Percentiles rank a stretch among this genome's conserved stretches.
Evolutionary conservation across 306 rosid genomes (phyloP).

Genomic region (Pterocarpus santalinus): DNA sequence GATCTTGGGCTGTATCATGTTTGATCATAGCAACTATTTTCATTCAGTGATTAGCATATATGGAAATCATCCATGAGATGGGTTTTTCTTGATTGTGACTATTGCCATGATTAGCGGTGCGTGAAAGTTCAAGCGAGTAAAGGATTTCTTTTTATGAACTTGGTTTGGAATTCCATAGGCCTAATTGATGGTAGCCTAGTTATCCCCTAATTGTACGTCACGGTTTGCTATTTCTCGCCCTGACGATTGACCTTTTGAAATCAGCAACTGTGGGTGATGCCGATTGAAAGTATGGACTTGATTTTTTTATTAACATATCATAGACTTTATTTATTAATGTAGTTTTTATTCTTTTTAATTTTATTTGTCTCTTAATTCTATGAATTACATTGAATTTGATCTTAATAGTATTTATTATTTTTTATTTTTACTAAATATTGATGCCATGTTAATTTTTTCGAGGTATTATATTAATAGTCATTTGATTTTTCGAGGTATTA

Average conservation of each 20-base stretch:
- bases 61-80: slow-evolving; percentile 36
- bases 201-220: neutral
- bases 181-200: neutral
- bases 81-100: slow-evolving; percentile 24
- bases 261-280: neutral
- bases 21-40: slow-evolving; percentile 12
- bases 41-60: slow-evolving; percentile 6
- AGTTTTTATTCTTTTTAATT: neutral
- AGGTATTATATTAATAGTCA: neutral
- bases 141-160: neutral
- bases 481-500: too few relatives aligned
- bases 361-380: neutral
- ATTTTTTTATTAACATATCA: too few relatives aligned
- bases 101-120: neutral
- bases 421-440: neutral
- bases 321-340: too few relatives aligned
- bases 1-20: slow-evolving; percentile 39
- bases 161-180: slow-evolving; percentile 1
- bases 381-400: neutral
- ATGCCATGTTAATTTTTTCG: neutral
- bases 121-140: neutral
- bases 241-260: neutral
- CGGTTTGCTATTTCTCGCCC: slow-evolving; percentile 2
- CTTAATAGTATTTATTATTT: neutral
- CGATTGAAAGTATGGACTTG: neutral